Evolutionary conservation across 495 filamentous ascomycete species (phyloP).

Genomic region (Penicillium daleae): DNA sequence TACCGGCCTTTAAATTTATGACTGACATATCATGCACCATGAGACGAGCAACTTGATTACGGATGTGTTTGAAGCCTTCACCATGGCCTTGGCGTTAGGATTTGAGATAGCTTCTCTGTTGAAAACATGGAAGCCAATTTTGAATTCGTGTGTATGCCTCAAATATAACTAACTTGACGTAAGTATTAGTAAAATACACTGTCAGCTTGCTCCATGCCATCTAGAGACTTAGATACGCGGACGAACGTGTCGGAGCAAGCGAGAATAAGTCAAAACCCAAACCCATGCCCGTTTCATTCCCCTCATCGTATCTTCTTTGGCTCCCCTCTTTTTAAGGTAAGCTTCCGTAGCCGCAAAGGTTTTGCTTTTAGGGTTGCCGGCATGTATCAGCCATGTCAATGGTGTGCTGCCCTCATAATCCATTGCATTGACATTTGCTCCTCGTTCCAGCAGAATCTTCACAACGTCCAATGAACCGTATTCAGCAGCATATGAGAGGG

Average conservation of each 20-base stretch:
- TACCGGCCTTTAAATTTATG: too few relatives aligned
- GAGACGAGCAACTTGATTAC: too few relatives aligned
- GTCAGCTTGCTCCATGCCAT: not conserved
- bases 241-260: not conserved
- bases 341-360: not conserved
- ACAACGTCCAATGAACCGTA: not conserved
- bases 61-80: too few relatives aligned
- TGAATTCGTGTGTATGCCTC: too few relatives aligned
- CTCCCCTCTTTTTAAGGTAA: not conserved
- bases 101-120: too few relatives aligned
- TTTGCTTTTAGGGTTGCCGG: not conserved
- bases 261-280: not conserved
- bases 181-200: not conserved
- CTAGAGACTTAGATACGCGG: not conserved
- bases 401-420: not conserved
- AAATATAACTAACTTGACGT: not conserved
- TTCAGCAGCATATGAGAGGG: not conserved
- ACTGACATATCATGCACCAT: too few relatives aligned
- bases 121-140: too few relatives aligned
- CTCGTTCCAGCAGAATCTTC: not conserved
- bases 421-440: slow-evolving; percentile 1
- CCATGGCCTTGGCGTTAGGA: too few relatives aligned
- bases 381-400: not conserved
- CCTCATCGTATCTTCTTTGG: not conserved
- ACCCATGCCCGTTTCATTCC: not conserved